phyloP scores from a whole-genome alignment of 805 yeast genomes.

The Geotrichum ghanense region DNA sequence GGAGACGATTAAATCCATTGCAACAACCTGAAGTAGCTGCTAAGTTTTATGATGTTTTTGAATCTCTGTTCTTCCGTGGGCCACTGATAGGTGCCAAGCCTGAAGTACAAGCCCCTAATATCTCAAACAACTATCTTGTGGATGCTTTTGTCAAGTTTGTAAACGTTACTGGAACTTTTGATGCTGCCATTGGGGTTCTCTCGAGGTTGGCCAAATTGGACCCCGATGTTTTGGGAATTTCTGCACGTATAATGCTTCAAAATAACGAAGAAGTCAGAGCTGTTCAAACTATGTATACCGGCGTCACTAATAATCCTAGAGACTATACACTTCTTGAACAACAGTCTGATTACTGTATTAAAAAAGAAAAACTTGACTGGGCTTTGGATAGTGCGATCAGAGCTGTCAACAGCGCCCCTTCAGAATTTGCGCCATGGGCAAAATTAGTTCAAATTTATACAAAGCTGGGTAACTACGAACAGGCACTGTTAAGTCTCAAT shows the following conservation, averaged over 20 bases:
- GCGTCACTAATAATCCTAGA: constrained; percentile 35
- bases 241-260: constrained; percentile 31
- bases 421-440: constrained; percentile 68
- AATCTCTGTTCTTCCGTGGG: constrained; percentile 54
- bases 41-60: constrained; percentile 53
- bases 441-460: constrained; percentile 50
- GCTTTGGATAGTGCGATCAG: constrained; percentile 51
- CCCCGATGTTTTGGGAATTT: constrained; percentile 43
- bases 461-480: constrained; percentile 39
- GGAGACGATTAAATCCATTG: constrained; percentile 74
- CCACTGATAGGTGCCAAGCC: constrained; percentile 54
- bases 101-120: constrained; percentile 57
- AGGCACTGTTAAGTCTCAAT: constrained; percentile 59
- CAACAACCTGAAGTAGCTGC: constrained; percentile 35
- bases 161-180: constrained; percentile 53
- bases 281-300: constrained; percentile 31
- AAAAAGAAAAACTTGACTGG: constrained; percentile 38
- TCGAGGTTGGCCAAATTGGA: constrained; percentile 33
- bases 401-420: constrained; percentile 58
- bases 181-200: constrained; percentile 49
- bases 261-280: constrained; percentile 39
- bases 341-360: constrained; percentile 53
- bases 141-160: constrained; percentile 61
- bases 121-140: constrained; percentile 55
- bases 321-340: constrained; percentile 46